Conservation (phyloP, 2,329 filamentous ascomycete species). For the Volutella citrinella region DNA sequence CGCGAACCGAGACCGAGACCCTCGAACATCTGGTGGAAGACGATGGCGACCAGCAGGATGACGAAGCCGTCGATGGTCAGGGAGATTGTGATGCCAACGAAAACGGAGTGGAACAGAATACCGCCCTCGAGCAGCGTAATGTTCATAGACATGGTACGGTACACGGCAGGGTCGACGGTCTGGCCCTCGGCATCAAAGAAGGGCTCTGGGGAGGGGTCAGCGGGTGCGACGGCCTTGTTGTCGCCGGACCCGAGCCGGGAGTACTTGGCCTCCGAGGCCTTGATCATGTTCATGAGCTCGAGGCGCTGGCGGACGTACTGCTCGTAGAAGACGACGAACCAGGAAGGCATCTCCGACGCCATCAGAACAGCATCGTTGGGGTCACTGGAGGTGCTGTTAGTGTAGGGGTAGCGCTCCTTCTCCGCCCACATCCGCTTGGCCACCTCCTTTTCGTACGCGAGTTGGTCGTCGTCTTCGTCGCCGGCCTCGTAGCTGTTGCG, state of each 20-base stretch:
- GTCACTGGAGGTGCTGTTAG: slow-evolving; percentile 22
- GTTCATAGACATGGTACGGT: slow-evolving; percentile 66
- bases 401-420: slow-evolving; percentile 19
- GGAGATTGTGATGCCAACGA: slow-evolving; percentile 70
- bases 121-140: slow-evolving; percentile 74
- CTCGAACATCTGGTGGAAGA: slow-evolving; percentile 69
- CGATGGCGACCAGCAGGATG: slow-evolving; percentile 64
- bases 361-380: slow-evolving; percentile 23
- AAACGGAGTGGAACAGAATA: slow-evolving; percentile 76
- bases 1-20: slow-evolving; percentile 69
- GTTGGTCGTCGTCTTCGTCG: slow-evolving; percentile 7
- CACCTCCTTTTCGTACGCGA: slow-evolving; percentile 40
- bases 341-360: slow-evolving; percentile 49
- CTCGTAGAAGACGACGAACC: slow-evolving; percentile 63
- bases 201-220: too few species aligned
- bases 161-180: slow-evolving; percentile 41
- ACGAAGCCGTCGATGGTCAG: slow-evolving; percentile 67
- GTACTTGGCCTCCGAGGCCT: slow-evolving; percentile 23
- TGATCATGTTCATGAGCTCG: slow-evolving; percentile 55
- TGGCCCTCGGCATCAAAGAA: slow-evolving; percentile 44
- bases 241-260: slow-evolving; percentile 25
- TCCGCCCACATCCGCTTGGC: slow-evolving; percentile 38
- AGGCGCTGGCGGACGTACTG: slow-evolving; percentile 60
- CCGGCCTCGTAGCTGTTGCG: background rate
- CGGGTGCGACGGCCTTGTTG: slow-evolving; percentile 25